Evolutionary conservation across 106 monocot genomes (phyloP), one percentile per base, ranked within the genome.

Genomic region (Posidonia australis): DNA sequence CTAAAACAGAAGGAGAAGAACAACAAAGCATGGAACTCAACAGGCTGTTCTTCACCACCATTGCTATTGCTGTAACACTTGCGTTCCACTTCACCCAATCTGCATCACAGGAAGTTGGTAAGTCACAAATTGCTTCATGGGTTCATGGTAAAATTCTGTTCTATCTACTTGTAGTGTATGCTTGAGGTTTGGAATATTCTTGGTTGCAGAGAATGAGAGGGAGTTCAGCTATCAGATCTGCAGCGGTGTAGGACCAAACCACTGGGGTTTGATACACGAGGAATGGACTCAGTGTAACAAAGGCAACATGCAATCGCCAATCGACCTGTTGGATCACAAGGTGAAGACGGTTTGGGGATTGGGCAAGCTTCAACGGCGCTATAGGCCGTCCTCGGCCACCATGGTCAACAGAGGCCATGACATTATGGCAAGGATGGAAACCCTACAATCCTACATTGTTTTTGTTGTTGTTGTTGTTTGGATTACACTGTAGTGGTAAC

Each of bases 351-450:
- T 60, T 13, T 20, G 27, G 5, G 41, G 64, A 19, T 25, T 80
- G 28, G 74, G 76, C 3, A 60, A 1, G 0, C 58, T 92, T 1
- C 9, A 24, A 3, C 67, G 66, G 0, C 41, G 61, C 45, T 87
- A 86, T 43, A 62, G 45, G 2, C 77, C 84, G 0, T 74, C 80
- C 30, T 13, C 41, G 7, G 87, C 80, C 22, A 54, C 51, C 16
- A 2, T 91, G 44, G 62, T 56, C 64, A 86, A 86, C 60, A 78
- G 83, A 21, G 92, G 92, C 21, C 84, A 87, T 46, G 87, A 92
- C 60, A 77, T 87, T 12, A 79, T 75, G 91, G 91, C 84, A 60
- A 18, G 27, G 32, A 42, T n/a, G n/a, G n/a, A n/a, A n/a, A n/a
- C n/a, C n/a, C n/a, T n/a, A n/a, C n/a, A n/a, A n/a, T n/a, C n/a